Percentiles rank a stretch among this genome's conserved stretches.
These are phyloP conservation scores for Verticillium nonalfalfae DNA, from an alignment of 2,329 filamentous ascomycete species.

Conservation along the genomic window DNA sequence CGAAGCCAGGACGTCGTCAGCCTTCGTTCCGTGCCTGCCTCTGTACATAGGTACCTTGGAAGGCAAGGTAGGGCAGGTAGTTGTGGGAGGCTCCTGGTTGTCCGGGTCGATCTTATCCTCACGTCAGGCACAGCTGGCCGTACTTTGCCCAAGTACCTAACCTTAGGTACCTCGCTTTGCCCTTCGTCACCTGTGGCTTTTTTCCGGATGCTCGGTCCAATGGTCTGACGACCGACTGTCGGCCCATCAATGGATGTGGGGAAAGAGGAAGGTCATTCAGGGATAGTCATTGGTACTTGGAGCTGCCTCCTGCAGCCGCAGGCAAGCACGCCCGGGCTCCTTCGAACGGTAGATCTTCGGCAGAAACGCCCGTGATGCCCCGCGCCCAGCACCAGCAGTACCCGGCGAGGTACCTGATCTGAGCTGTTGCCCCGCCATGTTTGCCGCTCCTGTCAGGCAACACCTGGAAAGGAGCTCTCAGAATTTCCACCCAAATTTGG, in stretches of 20 bases:
- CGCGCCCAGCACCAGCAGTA: not conserved
- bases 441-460: not conserved
- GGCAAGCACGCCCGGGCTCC: not conserved
- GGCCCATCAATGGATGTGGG: not conserved
- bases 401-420: not conserved
- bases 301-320: not conserved
- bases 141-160: not conserved
- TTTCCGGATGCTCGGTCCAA: constrained; percentile 11
- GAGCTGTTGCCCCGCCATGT: not conserved
- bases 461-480: not conserved
- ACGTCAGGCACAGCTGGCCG: not conserved
- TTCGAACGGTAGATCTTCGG: not conserved
- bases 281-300: not conserved
- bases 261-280: not conserved
- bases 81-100: not conserved
- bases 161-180: too few species aligned
- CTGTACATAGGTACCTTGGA: not conserved
- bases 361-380: not conserved
- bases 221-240: not conserved
- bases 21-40: not conserved
- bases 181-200: not conserved
- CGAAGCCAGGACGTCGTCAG: not conserved
- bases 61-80: too few species aligned
- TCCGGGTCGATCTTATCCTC: not conserved
- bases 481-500: not conserved